Evolutionary conservation across 176 grass and related monocot genomes (phyloP), one percentile per base, ranked within the genome.

Genomic region (Eleusine coracana): DNA sequence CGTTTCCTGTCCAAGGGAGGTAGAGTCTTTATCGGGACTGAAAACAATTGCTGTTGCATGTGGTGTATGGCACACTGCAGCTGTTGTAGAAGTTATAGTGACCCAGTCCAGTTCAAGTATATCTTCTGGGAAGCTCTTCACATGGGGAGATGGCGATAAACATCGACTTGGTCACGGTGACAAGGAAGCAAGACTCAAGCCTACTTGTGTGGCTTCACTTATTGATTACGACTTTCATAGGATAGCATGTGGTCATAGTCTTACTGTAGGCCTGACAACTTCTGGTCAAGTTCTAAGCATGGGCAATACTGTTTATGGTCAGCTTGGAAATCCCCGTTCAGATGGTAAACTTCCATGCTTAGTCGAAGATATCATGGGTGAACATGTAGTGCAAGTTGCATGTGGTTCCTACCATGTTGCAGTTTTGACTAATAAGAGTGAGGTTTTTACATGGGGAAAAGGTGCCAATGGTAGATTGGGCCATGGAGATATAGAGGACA

Each of bases 391-490:
- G 38, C 91, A 96, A 72, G 85, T 99, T 92, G 85, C 87, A 9
- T 99, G 91, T 84, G 96, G 96, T 93, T 99, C 92, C 86, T 99
- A 93, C 89, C 96, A 99, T 88, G 89, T 93, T 82, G 93, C 91
- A 55, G 91, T 96, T 67, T 90, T 99, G 75, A 99, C 96, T 71
- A 85, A 28, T 73, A 91, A 80, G 76, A 87, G 89, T 77, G 96
- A 99, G 68, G 85, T 99, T 81, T 99, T 93, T 78, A 99, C 96
- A 80, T 99, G 96, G 96, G 96, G 96, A n/a, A 98, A 93, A 89
- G 96, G 96, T 40, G 87, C 90, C 66, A 98, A 95, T 85, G 96
- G 96, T 61, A 93, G 92, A 88, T 71, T 99, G 83, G 96, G 96
- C 60, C 96, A 99, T 68, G 96, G 96, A 77, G 93, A 99, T 76